phyloP scores from a whole-genome alignment of 768 basidiomycete species.

The Hirschioporus abietinus region DNA sequence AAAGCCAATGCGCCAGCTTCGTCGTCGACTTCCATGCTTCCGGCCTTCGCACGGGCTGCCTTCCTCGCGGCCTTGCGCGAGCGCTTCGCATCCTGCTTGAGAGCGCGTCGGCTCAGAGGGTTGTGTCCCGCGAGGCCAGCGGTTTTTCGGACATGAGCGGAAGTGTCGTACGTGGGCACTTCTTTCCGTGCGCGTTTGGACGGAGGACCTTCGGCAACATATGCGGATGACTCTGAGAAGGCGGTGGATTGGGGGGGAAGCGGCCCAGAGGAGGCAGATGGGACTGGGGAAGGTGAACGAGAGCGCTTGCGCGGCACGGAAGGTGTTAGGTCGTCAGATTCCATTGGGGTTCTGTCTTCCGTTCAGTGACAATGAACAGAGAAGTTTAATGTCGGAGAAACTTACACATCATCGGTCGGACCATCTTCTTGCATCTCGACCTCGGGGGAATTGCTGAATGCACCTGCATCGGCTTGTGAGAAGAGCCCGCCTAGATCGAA shows the following conservation, averaged over 20 bases:
- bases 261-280: slow-evolving; percentile 8
- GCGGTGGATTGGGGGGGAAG: slow-evolving; percentile 5
- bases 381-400: slow-evolving; percentile 5
- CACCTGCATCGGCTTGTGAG: slow-evolving; percentile 74
- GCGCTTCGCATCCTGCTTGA: slow-evolving; percentile 64
- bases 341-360: slow-evolving; percentile 21
- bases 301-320: slow-evolving; percentile 25
- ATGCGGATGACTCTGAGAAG: slow-evolving; percentile 11
- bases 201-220: slow-evolving; percentile 34
- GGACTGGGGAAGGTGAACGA: slow-evolving; percentile 24
- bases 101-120: slow-evolving; percentile 50
- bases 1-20: slow-evolving; percentile 33
- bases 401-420: slow-evolving; percentile 32
- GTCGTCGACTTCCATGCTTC: slow-evolving; percentile 44
- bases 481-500: slow-evolving; percentile 83
- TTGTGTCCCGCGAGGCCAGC: slow-evolving; percentile 47
- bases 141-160: slow-evolving; percentile 40
- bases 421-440: slow-evolving; percentile 42
- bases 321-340: slow-evolving; percentile 24
- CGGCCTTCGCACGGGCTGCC: slow-evolving; percentile 12
- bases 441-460: slow-evolving; percentile 47
- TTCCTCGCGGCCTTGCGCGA: slow-evolving; percentile 47
- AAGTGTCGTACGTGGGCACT: slow-evolving; percentile 47
- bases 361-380: slow-evolving; percentile 4
- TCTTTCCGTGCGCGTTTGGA: slow-evolving; percentile 48